phyloP scores from a whole-genome alignment of 1,284 basidiomycete genomes.

The Porodaedalea pini region DNA sequence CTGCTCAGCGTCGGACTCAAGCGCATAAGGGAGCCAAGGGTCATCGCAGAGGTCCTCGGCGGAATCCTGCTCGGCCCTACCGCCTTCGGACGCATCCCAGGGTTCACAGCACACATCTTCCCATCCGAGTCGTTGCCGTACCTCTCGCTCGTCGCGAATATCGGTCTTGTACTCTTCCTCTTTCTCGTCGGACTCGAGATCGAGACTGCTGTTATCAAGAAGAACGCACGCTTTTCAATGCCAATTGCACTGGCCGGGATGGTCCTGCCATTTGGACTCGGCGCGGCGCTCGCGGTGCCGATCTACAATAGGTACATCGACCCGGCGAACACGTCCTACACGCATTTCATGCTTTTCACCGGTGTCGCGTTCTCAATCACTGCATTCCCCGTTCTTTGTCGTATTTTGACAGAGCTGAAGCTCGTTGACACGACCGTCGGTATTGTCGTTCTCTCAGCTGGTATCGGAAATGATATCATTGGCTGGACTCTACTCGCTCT shows the following conservation, averaged over 20 bases:
- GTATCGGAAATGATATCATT: constrained; percentile 87
- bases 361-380: constrained; percentile 92
- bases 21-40: constrained; percentile 81
- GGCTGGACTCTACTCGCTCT: constrained; percentile 80
- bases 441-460: constrained; percentile 88
- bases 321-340: constrained; percentile 55
- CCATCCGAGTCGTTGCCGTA: constrained; percentile 68
- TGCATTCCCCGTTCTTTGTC: constrained; percentile 91
- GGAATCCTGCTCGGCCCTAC: constrained; percentile 89
- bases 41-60: constrained; percentile 84
- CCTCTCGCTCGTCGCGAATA: constrained; percentile 87
- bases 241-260: constrained; percentile 64
- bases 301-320: constrained; percentile 82
- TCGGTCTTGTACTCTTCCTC: constrained; percentile 89
- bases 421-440: constrained; percentile 92
- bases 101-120: constrained; percentile 83
- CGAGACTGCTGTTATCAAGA: constrained; percentile 74
- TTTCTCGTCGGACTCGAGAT: constrained; percentile 93
- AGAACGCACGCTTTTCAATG: constrained; percentile 51
- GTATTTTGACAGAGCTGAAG: constrained; percentile 78
- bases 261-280: constrained; percentile 78
- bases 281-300: constrained; percentile 77
- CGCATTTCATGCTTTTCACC: constrained; percentile 92
- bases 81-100: constrained; percentile 70
- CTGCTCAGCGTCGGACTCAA: constrained; percentile 67